Conservation (phyloP, 768 basidiomycete genomes). For the Sutorius australiensis region DNA sequence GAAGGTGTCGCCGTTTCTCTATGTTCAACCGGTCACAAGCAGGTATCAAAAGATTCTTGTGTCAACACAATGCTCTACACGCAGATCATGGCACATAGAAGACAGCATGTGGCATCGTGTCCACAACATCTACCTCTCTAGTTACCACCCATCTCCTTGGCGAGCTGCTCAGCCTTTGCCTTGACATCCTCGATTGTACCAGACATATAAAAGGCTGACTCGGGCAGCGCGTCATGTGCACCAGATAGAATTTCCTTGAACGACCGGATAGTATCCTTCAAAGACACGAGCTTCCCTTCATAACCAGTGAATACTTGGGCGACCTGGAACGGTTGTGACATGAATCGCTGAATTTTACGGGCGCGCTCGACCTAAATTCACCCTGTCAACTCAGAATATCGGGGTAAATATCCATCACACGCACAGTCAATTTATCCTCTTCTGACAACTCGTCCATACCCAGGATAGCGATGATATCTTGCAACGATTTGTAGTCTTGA, state of each 20-base stretch:
- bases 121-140: conserved; percentile 23
- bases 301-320: conserved; percentile 99
- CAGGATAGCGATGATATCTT: conserved; percentile 99
- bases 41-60: conserved; percentile 12
- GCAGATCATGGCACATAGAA: not conserved
- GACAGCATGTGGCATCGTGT: conserved; percentile 10
- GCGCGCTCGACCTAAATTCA: conserved; percentile 84
- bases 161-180: conserved; percentile 94
- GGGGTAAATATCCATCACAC: not conserved
- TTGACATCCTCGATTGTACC: conserved; percentile 98
- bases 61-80: conserved; percentile 13
- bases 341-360: conserved; percentile 99
- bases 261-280: conserved; percentile 94
- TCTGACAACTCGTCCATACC: conserved; percentile 99
- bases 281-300: conserved; percentile 92
- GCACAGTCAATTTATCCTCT: conserved; percentile 90
- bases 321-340: conserved; percentile 99
- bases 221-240: conserved; percentile 82
- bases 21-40: too few species aligned
- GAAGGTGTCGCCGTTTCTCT: too few species aligned
- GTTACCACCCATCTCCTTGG: conserved; percentile 80
- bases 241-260: conserved; percentile 98
- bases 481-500: conserved; percentile 93
- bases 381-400: conserved; percentile 1
- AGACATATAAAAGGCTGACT: conserved; percentile 97